Evolutionary conservation across 768 basidiomycete genomes (phyloP).

Genomic region (Lactarius psammicola): DNA sequence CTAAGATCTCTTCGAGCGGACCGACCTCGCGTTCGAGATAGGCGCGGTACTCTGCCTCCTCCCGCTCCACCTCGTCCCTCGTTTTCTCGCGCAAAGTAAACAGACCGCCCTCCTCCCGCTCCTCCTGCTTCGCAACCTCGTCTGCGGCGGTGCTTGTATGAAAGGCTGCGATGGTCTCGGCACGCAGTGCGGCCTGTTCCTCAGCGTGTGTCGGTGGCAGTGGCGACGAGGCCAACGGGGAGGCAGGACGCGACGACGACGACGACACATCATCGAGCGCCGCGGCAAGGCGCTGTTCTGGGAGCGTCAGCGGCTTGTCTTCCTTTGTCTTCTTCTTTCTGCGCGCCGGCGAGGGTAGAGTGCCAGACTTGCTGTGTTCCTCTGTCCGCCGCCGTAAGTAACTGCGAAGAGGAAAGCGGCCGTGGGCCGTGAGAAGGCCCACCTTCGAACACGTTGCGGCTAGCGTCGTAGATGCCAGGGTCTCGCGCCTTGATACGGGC

Average conservation of each 20-base stretch:
- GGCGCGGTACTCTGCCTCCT: constrained; percentile 82
- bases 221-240: no score
- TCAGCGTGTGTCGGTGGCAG: constrained; percentile 65
- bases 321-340: constrained; percentile 53
- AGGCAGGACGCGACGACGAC: constrained; percentile 52
- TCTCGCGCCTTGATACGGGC: constrained; percentile 80
- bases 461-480: constrained; percentile 76
- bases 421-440: no score
- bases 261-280: constrained; percentile 49
- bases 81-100: constrained; percentile 75
- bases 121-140: constrained; percentile 42
- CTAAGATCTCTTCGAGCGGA: constrained; percentile 65
- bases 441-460: constrained; percentile 80
- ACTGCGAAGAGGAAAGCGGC: background rate
- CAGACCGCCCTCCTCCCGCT: constrained; percentile 65
- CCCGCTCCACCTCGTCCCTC: constrained; percentile 68
- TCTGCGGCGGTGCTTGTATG: constrained; percentile 42
- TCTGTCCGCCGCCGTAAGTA: constrained; percentile 41
- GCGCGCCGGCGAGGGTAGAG: constrained; percentile 32
- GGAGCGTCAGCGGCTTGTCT: constrained; percentile 69
- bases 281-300: constrained; percentile 67
- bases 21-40: constrained; percentile 85
- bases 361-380: constrained; percentile 56
- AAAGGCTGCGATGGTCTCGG: constrained; percentile 86
- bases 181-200: constrained; percentile 71